Percentiles rank a stretch among this genome's conserved stretches.
Conservation (phyloP, 306 rosid species). For the Potentilla sterilis region DNA sequence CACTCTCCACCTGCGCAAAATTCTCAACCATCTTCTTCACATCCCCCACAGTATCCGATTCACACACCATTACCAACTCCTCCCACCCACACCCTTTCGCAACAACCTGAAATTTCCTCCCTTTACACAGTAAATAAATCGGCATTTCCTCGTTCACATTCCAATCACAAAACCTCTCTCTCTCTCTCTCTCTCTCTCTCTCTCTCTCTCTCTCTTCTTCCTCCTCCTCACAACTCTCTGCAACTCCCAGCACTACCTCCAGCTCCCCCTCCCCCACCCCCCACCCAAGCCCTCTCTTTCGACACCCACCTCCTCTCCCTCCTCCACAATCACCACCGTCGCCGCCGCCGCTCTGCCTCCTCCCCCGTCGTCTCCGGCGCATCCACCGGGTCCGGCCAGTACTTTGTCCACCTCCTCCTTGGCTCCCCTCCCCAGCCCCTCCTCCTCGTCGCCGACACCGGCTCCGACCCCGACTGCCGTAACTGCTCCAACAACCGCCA, state of each 20-base stretch:
- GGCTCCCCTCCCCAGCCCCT: slow-evolving; percentile 72
- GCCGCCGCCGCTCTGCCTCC: slow-evolving; percentile 22
- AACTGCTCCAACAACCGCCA: slow-evolving; percentile 43
- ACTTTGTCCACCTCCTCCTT: slow-evolving; percentile 58
- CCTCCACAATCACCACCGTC: slow-evolving; percentile 32
- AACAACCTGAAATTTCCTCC: too few relatives aligned
- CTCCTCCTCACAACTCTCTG: slow-evolving; percentile 7
- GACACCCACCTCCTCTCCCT: slow-evolving; percentile 48
- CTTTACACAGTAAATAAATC: too few relatives aligned
- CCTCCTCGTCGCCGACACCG: slow-evolving; percentile 70
- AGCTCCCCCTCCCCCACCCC: slow-evolving; percentile 47
- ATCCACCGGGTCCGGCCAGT: slow-evolving; percentile 66
- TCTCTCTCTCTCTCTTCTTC: slow-evolving; percentile 15
- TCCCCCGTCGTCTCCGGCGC: slow-evolving; percentile 70
- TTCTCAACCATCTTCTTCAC: too few relatives aligned
- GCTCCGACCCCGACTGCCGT: slow-evolving; percentile 64
- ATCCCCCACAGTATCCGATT: too few relatives aligned
- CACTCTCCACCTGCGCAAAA: too few relatives aligned
- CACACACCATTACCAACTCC: too few relatives aligned
- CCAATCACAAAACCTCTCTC: not conserved
- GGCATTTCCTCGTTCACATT: too few relatives aligned
- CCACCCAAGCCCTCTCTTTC: slow-evolving; percentile 2
- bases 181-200: slow-evolving; percentile 7
- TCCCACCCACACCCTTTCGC: too few relatives aligned
- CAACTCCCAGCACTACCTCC: slow-evolving; percentile 38